Base-by-base conservation (phyloP, 2,329 filamentous ascomycete species). In the Colletotrichum australisinense region DNA sequence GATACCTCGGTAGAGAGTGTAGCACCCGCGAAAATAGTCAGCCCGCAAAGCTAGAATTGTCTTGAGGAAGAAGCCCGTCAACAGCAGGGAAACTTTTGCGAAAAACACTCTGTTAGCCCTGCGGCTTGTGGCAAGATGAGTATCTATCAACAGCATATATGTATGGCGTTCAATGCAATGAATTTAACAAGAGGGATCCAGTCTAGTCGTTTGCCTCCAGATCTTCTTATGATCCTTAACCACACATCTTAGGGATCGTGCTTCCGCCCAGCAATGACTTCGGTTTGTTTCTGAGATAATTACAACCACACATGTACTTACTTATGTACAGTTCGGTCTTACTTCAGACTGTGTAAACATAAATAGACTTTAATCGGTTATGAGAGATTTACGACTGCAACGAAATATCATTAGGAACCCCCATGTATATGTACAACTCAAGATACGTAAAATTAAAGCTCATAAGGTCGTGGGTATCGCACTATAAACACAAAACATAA, bases 1-100 rank as follows among this genome's bases (percentile, higher is more conserved):
- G 42, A 26, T 5, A 19, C 14, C 5, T 73, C 70, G 4, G 63
- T 64, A n/a, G 66, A 73, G 14, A 73, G 66, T 35, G 32, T 64
- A 5, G 9, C 35, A 8, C 32, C 16, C 3, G 52, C 11, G 4
- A 35, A 56, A n/a, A 11, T 42, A 2, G 22, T 4, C 9, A 22
- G 1, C 16, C 4, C 11, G 7, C 46, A 52, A 53, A 12, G 22
- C 12, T 12, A 28, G 4, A 22, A 19, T 5, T 9, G 7, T 6
- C 4, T n/a, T 19, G 19, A 46, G 19, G 7, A 3, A 2, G 7
- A 46, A 26, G 5, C 9, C n/a, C 9, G 1, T 35, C 6, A 49
- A 12, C 5, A 16, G 26, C 46, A 26, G 22, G 60, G 2, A 26
- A 19, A 26, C 14, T 16, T 3, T n/a, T 9, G 35, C 12, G 30